These are phyloP conservation scores for Pisolithus thermaeus DNA, from an alignment of 1,284 basidiomycete genomes.

Conservation along the genomic window DNA sequence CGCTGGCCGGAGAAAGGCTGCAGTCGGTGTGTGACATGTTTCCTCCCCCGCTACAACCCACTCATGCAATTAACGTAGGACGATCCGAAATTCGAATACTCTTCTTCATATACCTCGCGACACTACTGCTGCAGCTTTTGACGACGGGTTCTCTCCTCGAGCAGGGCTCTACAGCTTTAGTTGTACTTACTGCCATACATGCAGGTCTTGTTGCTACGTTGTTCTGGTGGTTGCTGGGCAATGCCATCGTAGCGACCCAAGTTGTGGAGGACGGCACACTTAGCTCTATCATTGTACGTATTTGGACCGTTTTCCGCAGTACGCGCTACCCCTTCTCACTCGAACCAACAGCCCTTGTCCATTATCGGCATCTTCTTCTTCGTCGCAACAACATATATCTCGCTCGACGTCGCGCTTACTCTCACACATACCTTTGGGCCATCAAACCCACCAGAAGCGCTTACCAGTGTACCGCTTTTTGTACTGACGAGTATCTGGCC, in stretches of 20 bases:
- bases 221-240: conserved; percentile 75
- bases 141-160: conserved; percentile 71
- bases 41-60: background rate
- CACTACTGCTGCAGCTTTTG: conserved; percentile 71
- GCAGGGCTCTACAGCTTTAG: conserved; percentile 66
- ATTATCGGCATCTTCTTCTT: conserved; percentile 61
- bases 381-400: conserved; percentile 67
- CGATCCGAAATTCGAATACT: conserved; percentile 65
- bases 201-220: conserved; percentile 63
- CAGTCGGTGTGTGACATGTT: conserved; percentile 23
- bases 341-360: conserved; percentile 48
- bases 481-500: conserved; percentile 82
- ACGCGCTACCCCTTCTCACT: conserved; percentile 4
- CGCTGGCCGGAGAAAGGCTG: conserved; percentile 43
- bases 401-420: conserved; percentile 67
- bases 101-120: conserved; percentile 61
- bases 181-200: conserved; percentile 70
- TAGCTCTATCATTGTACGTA: too few species aligned
- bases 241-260: conserved; percentile 61
- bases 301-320: conserved; percentile 10
- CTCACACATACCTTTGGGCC: conserved; percentile 59
- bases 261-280: too few species aligned
- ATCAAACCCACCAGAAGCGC: conserved; percentile 46
- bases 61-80: conserved; percentile 34
- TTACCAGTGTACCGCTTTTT: conserved; percentile 68